Base-by-base conservation (phyloP, 257 asterid species). In the Nicotiana undulata region DNA sequence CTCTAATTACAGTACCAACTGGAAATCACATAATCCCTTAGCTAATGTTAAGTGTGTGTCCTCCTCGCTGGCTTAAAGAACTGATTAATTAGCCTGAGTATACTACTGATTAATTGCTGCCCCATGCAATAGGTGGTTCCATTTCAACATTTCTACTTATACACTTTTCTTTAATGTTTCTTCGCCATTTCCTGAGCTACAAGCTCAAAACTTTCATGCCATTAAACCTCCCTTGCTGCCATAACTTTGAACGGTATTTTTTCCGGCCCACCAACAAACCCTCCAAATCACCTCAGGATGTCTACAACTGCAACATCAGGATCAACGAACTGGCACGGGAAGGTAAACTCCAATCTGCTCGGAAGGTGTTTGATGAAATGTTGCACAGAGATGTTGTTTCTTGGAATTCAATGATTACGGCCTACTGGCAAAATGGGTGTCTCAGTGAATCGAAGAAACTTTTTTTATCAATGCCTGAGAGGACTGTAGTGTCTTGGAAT, bases 381-480 rank as follows among this genome's bases (percentile, higher is more conserved):
- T n/a, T 9, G 0, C 32, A 29, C 0, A 79, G 77, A 64, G 82
- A 63, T 49, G 75, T 12, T 0, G 63, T 81, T 31, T 52, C 83
- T 16, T 81, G 83, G 83, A 81, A 81, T 60, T 70, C 83, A 2
- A 81, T 81, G 74, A 70, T 81, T 53, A 81, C 83, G 0, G 83
- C 79, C 13, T 81, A 81, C 32, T 81, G 83, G 83, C 83, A 81
- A 37, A 40, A 81, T 28, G 83, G 83, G 75, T 61, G 17, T 59
- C 80, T 81, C 13, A 26, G 46, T 22, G 63, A 81, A 34, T 58
- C 83, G 8, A 81, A 56, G 75, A 24, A 74, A 18, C 68, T 70
- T 3, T 72, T 81, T n/a, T 80, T 67, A 28, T 34, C 63, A 6
- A 81, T 81, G 75, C 83, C 83, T 0, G 34, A 37, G 75, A 72